Conservation (phyloP, 2,329 filamentous ascomycete species). For the Aspergillus sp. region DNA sequence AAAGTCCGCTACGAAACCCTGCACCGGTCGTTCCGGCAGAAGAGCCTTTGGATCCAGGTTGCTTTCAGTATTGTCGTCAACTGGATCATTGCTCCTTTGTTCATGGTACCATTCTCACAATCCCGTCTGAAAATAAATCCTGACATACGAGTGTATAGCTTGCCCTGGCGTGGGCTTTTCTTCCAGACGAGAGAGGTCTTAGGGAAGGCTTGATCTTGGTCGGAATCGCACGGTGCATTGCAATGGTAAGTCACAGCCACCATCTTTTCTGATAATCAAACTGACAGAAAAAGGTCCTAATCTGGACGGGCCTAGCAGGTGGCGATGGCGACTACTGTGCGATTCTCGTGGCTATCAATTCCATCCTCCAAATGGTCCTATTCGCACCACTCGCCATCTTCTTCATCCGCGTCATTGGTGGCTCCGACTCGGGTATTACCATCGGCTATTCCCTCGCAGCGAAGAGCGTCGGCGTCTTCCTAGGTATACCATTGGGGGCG, state of each 20-base stretch:
- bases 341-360: constrained; percentile 74
- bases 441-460: constrained; percentile 69
- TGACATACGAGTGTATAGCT: constrained; percentile 39
- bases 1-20: constrained; percentile 78
- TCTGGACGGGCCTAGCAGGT: constrained; percentile 76
- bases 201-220: constrained; percentile 74
- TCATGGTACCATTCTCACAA: constrained; percentile 63
- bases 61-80: constrained; percentile 73
- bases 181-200: constrained; percentile 51
- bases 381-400: constrained; percentile 69
- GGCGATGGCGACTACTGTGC: constrained; percentile 83
- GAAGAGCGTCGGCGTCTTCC: constrained; percentile 77
- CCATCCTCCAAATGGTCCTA: constrained; percentile 70
- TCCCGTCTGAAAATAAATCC: not conserved
- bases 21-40: constrained; percentile 63
- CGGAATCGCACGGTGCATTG: constrained; percentile 81
- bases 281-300: constrained; percentile 51
- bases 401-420: constrained; percentile 69
- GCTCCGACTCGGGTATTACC: constrained; percentile 40
- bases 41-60: constrained; percentile 73
- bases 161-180: constrained; percentile 51
- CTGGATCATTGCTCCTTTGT: constrained; percentile 77
- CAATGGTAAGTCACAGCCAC: constrained; percentile 65
- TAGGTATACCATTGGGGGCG: constrained; percentile 78
- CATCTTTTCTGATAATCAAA: not conserved